These are phyloP conservation scores for Penicillium sp. DNA, from an alignment of 2,329 filamentous ascomycete genomes.

Conservation along the genomic window DNA sequence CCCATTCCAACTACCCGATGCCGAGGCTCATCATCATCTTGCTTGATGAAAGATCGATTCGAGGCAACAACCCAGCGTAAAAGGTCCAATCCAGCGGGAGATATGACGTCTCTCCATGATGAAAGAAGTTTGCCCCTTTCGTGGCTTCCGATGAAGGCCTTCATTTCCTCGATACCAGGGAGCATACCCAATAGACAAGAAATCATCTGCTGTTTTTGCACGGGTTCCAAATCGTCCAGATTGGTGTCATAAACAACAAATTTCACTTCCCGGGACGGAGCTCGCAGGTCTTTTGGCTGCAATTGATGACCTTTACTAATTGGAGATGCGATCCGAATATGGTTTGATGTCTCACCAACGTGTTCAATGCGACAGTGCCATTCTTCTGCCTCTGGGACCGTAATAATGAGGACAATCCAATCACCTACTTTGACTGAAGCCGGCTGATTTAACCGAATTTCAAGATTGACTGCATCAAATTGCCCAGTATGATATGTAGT, in stretches of 20 bases:
- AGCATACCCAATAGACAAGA: slow-evolving; percentile 41
- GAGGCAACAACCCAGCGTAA: slow-evolving; percentile 88
- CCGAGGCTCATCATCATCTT: slow-evolving; percentile 54
- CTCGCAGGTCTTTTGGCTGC: not conserved
- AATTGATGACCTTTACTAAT: slow-evolving; percentile 11
- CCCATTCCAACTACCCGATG: slow-evolving; percentile 64
- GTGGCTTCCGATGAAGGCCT: slow-evolving; percentile 42
- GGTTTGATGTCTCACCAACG: slow-evolving; percentile 45
- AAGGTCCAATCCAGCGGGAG: slow-evolving; percentile 65
- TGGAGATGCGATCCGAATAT: slow-evolving; percentile 40
- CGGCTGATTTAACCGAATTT: slow-evolving; percentile 43
- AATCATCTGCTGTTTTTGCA: slow-evolving; percentile 34
- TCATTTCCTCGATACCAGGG: slow-evolving; percentile 43
- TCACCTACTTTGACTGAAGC: slow-evolving; percentile 49
- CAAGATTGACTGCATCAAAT: slow-evolving; percentile 29
- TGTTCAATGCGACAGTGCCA: slow-evolving; percentile 54
- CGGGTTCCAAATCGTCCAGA: slow-evolving; percentile 40
- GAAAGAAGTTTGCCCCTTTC: slow-evolving; percentile 40
- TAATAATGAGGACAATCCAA: slow-evolving; percentile 50
- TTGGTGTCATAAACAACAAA: slow-evolving; percentile 38
- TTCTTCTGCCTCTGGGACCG: slow-evolving; percentile 1
- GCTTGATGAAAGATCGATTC: slow-evolving; percentile 81
- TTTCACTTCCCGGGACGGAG: slow-evolving; percentile 1
- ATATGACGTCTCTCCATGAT: slow-evolving; percentile 61
- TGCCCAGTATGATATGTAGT: not conserved